Evolutionary conservation across 192 early-diverging fungal species (phyloP), one percentile per base, ranked within the genome.

Genomic region (Haplosporangium gracile): DNA sequence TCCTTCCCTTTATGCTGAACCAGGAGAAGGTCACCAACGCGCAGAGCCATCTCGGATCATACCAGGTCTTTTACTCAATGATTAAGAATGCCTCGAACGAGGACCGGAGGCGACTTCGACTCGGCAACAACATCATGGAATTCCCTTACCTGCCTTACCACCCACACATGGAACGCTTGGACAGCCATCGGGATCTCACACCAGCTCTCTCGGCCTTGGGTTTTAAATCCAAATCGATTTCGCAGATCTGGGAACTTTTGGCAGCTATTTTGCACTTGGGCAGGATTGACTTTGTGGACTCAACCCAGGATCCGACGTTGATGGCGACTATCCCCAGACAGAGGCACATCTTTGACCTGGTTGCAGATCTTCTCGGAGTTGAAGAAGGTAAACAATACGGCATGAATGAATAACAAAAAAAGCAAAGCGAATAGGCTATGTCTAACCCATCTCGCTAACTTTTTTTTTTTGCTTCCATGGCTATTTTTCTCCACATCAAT

Each of bases 241-340:
- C 90, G 36, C 95, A 95, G 57, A 93, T 99, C 43, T 98, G 95
- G 88, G 96, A 97, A 72, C 77, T 96, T 4, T 81, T 99, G 42
- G 95, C 97, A 0, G 97, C 95, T 0, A 96, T 99, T 69, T 85
- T 99, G 78, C 97, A 98, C 76, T 85, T 99, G 68, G 97, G 97
- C 63, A 96, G 97, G 77, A 91, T 97, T 60, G 90, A 93, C 71
- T 99, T 99, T 85, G 78, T 91, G 5, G 95, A 94, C 75, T 88
- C 89, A 18, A 77, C 89, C 4, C 71, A 90, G 71, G 91, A 94
- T 68, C 90, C 93, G n/a, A 92, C 92, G 76, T 84, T 90, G 29
- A 97, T 97, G 79, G 90, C 95, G 0, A 95, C 95, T 63, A 77
- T 87, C 4, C 92, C 97, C 40, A 94, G 93, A 72, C 98, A 98